Conservation (phyloP, 1,284 basidiomycete genomes). For the Abortiporus biennis region DNA sequence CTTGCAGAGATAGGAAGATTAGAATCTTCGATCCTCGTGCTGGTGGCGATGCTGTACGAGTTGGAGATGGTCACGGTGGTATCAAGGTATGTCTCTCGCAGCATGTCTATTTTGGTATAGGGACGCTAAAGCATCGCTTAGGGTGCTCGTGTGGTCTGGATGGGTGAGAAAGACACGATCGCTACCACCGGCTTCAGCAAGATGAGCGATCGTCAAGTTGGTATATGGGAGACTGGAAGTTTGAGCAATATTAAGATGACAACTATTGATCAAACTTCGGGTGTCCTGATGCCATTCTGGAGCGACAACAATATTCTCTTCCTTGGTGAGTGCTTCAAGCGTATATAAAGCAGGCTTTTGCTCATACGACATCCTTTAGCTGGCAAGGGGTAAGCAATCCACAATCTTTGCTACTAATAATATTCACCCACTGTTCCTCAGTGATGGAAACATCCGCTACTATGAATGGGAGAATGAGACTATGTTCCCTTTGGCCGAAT, state of each 20-base stretch:
- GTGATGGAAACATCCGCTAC: constrained; percentile 92
- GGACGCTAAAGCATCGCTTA: constrained; percentile 2
- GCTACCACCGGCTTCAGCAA: constrained; percentile 94
- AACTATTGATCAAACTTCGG: constrained; percentile 82
- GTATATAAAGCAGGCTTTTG: not conserved
- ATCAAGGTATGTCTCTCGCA: constrained; percentile 54
- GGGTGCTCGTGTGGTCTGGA: constrained; percentile 85
- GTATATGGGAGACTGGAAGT: constrained; percentile 79
- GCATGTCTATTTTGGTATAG: constrained; percentile 5
- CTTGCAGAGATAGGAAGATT: constrained; percentile 90
- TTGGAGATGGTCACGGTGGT: constrained; percentile 85
- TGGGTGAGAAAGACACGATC: constrained; percentile 85
- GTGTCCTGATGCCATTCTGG: constrained; percentile 98
- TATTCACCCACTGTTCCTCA: constrained; percentile 23
- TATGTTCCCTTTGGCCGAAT: constrained; percentile 76
- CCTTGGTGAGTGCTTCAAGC: constrained; percentile 49
- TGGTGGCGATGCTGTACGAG: constrained; percentile 74
- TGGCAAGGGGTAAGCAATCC: constrained; percentile 59
- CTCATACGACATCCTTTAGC: constrained; percentile 31
- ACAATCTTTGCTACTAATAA: not conserved
- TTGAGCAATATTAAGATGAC: constrained; percentile 73
- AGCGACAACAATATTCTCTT: constrained; percentile 92
- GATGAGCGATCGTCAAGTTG: constrained; percentile 90
- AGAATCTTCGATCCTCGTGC: constrained; percentile 86
- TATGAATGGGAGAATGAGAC: constrained; percentile 92